Evolutionary conservation across 345 rosid genomes (phyloP), one percentile per base, ranked within the genome.

Genomic region (Populus alba): DNA sequence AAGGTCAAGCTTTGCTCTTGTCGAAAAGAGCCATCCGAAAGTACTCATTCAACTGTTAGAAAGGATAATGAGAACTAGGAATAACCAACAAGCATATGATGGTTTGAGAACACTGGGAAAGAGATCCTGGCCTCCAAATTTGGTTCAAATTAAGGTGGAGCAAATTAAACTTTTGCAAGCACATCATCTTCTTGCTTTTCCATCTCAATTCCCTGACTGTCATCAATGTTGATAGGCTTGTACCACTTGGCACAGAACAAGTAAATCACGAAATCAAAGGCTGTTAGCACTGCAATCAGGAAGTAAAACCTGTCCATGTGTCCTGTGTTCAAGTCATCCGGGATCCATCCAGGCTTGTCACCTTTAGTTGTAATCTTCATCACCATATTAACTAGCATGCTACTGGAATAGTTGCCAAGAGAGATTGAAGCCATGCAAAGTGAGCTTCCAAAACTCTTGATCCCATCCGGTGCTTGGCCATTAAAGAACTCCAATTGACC

Each of bases 401-500:
- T 95, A 66, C 98, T 93, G 6, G 88, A 92, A 31, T 88, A 95
- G 73, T 95, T 95, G 18, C 98, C 98, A n/a, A 95, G 85, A 7
- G 98, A 94, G 39, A 93, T 95, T 1, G 98, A 95, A 20, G 98
- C 97, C 98, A 95, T 95, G 77, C 98, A 93, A 25, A 93, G 92
- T 0, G 98, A 93, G 82, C 98, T 95, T 22, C 98, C 98, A 12
- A 95, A 86, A 87, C 95, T 93, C 81, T 95, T 93, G 23, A 93
- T 86, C 49, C 98, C 98, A 25, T 93, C 98, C 0, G 98, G 98
- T 10, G 98, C 92, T 71, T 95, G 98, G 31, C 89, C 97, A 27
- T 92, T 93, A 75, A 95, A 95, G 73, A 95, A 95, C 83, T 95
- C 98, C 79, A 93, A 47, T 73, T 95, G 98, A 2, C 98, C 98